phyloP scores from a whole-genome alignment of 345 rosid genomes.

The Acer saccharum region DNA sequence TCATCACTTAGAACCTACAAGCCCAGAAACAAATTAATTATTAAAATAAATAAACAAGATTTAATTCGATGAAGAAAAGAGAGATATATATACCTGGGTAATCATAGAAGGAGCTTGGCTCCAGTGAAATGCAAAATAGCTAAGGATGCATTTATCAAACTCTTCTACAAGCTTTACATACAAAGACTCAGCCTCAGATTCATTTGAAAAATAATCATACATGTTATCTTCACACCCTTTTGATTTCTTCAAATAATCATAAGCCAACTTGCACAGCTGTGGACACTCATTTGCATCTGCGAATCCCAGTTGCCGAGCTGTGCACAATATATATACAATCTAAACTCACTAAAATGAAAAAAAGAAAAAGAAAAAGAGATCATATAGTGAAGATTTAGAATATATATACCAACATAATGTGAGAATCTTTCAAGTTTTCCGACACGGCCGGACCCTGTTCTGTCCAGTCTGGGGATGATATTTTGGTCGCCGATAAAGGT shows the following conservation, averaged over 20 bases:
- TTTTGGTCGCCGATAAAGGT: constrained; percentile 13
- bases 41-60: too few relatives aligned
- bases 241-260: constrained; percentile 53
- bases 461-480: constrained; percentile 45
- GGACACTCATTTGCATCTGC: constrained; percentile 69
- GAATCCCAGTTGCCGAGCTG: constrained; percentile 88
- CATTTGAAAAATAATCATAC: constrained; percentile 50
- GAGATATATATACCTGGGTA: constrained; percentile 43
- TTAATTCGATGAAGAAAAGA: too few relatives aligned
- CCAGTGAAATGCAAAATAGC: constrained; percentile 92
- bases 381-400: too few relatives aligned
- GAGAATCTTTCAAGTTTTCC: constrained; percentile 74
- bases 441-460: constrained; percentile 57
- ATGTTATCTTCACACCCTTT: constrained; percentile 62
- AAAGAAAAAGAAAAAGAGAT: neutral
- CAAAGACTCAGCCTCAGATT: constrained; percentile 56
- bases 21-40: neutral
- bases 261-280: constrained; percentile 63
- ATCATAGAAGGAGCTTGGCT: constrained; percentile 61
- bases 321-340: neutral
- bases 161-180: constrained; percentile 68
- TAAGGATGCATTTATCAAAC: constrained; percentile 77
- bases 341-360: neutral
- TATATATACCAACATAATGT: constrained; percentile 65
- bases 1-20: constrained; percentile 60